Evolutionary conservation across 306 rosid genomes (phyloP), one percentile per base, ranked within the genome.

Genomic region (Phaseolus lunatus): DNA sequence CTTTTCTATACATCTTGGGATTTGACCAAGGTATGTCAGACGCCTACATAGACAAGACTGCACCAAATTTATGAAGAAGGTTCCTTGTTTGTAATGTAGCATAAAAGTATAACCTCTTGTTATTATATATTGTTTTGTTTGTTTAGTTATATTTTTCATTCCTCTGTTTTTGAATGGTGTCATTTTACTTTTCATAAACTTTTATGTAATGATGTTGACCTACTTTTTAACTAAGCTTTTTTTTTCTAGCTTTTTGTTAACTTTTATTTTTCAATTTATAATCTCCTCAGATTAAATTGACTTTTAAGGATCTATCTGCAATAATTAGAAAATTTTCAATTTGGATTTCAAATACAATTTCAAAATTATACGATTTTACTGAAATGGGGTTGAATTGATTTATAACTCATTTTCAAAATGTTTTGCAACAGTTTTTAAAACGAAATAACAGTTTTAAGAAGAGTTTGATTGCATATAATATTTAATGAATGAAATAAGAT

Each of bases 1-100:
- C n/a, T 3, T 63, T 33, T 33, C 1, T 39, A 1, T 1, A 2
- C 29, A 27, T 7, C n/a, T 61, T 33, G 9, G 24, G 20, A 7
- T 27, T 61, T 61, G 67, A 61, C 67, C 67, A 15, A 15, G 5
- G 5, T 29, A n/a, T 62, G 35, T 33, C 45, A 33, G 31, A 61
- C 20, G 66, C 66, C 12, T 19, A 5, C 10, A 29, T 61, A 27
- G 67, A 61, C 67, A 31, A 61, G 67, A 29, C 67, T 61, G 67
- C 13, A 20, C 22, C 41, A 61, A 29, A 61, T 29, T 15, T 27
- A 15, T 37, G 29, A 27, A 29, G 44, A 61, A 31, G 7, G 20
- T 61, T 61, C 44, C 67, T 14, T 29, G 7, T 24, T 23, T n/a
- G 18, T 5, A 26, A 4, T 26, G 19, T 7, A 27, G 20, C 66